Base-by-base conservation (phyloP, 2,329 filamentous ascomycete species). In the Sarocladium strictum region DNA sequence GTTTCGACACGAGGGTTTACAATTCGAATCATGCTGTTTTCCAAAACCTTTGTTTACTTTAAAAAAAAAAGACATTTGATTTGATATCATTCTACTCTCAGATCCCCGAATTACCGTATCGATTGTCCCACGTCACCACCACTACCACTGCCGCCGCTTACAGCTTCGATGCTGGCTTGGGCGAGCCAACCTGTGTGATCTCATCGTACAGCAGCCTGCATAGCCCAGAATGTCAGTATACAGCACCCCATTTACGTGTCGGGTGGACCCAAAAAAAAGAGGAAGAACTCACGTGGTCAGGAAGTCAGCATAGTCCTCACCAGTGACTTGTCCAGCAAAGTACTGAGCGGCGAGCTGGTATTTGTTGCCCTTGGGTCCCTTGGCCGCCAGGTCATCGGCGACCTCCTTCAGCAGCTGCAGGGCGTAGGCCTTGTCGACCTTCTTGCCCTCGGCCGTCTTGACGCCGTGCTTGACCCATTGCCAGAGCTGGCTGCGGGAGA, bases 261-360 rank as follows among this genome's bases (percentile, higher is more conserved):
- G n/a, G n/a, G n/a, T n/a, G n/a, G n/a, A n/a, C n/a, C n/a, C n/a
- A n/a, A n/a, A n/a, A n/a, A n/a, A 32, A 32, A 24, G 9, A 29
- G 3, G 10, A 29, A 29, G n/a, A 53, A 76, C 86, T 79, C 77
- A 90, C 85, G 76, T 75, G 7, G 90, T 97, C 76, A 99, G 73
- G 76, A 97, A 97, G 72, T 99, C 94, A 12, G 92, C 91, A 70
- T 97, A 97, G 62, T 97, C 92, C 78, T 97, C 94, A 55, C 94
- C 94, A 2, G 93, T 97, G 56, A 97, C 88, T 78, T 99, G 94
- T 45, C 83, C 78, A 32, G 89, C 84, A 67, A 97, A 97, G 75
- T 97, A 97, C 73, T 96, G 87, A 1, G 90, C 90, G 1, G 94
- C 94, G 53, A 96, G 80, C 57, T 87, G 84, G 76, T 80, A 97